Conservation (phyloP, 1,139 yeast genomes). For the Magnusiomyces fungicola region DNA sequence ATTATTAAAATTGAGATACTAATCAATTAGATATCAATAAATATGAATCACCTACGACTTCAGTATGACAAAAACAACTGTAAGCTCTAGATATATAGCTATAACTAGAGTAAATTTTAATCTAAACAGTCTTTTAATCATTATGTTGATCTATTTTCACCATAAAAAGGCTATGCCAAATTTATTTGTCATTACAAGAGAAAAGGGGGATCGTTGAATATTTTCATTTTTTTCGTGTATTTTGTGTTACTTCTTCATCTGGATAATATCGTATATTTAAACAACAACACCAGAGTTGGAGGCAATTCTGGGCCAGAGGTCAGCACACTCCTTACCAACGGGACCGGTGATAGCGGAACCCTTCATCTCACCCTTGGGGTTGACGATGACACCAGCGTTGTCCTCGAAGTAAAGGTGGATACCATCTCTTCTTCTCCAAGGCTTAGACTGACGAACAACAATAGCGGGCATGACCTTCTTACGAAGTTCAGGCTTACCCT, state of each 20-base stretch:
- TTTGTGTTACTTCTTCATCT: neutral
- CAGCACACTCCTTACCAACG: slow-evolving; percentile 99
- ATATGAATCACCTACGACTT: too few relatives aligned
- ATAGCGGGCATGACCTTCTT: slow-evolving; percentile 99
- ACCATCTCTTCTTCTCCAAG: slow-evolving; percentile 99
- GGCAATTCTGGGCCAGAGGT: slow-evolving; percentile 99
- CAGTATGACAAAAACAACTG: too few relatives aligned
- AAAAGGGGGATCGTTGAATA: neutral
- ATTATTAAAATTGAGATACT: too few relatives aligned
- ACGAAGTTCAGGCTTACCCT: slow-evolving; percentile 99
- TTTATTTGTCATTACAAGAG: neutral
- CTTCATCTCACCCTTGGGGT: slow-evolving; percentile 99
- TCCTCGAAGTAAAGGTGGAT: slow-evolving; percentile 99
- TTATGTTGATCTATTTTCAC: too few relatives aligned
- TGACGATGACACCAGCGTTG: slow-evolving; percentile 99
- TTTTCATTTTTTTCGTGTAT: slow-evolving; percentile 2
- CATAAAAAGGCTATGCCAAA: neutral
- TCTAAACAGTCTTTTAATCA: too few relatives aligned
- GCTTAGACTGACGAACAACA: slow-evolving; percentile 98
- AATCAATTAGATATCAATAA: too few relatives aligned
- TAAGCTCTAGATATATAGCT: too few relatives aligned
- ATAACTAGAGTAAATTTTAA: too few relatives aligned
- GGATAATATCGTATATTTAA: slow-evolving; percentile 37
- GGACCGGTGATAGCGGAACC: slow-evolving; percentile 99
- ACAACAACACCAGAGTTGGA: slow-evolving; percentile 99